These are phyloP conservation scores for Heritiera fomes DNA, from an alignment of 345 rosid genomes.

Conservation along the genomic window DNA sequence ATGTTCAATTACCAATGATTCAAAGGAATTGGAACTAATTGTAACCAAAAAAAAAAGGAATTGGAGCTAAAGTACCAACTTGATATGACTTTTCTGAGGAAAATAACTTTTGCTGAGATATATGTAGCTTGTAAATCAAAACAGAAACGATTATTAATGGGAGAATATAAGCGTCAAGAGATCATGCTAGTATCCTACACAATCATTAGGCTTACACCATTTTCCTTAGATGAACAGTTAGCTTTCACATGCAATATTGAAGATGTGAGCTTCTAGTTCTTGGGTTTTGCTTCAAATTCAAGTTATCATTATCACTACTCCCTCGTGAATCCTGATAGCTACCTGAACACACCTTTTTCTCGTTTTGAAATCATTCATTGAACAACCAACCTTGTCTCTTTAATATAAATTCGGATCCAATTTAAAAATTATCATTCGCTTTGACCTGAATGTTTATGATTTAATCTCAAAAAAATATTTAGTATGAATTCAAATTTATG, in stretches of 20 bases:
- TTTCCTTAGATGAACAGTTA: background rate
- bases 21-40: background rate
- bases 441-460: too few relatives aligned
- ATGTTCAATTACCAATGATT: background rate
- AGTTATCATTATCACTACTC: background rate
- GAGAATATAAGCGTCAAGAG: background rate
- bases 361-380: background rate
- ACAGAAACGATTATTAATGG: background rate
- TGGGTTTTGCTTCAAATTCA: conserved; percentile 12
- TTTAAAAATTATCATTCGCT: too few relatives aligned
- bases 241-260: background rate
- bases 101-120: background rate
- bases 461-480: too few relatives aligned
- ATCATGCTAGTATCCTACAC: background rate
- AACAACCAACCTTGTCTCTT: background rate
- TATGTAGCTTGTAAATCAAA: background rate
- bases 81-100: background rate
- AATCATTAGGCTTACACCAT: background rate
- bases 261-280: background rate
- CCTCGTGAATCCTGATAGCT: background rate
- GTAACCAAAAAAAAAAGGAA: too few relatives aligned
- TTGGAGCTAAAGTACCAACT: background rate
- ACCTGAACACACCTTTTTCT: background rate
- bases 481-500: too few relatives aligned
- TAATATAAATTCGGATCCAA: too few relatives aligned